A percentile compares a stretch with the other conserved stretches of the same genome.
Conservation (phyloP, 768 basidiomycete genomes). For the Lactifluus piperatus region DNA sequence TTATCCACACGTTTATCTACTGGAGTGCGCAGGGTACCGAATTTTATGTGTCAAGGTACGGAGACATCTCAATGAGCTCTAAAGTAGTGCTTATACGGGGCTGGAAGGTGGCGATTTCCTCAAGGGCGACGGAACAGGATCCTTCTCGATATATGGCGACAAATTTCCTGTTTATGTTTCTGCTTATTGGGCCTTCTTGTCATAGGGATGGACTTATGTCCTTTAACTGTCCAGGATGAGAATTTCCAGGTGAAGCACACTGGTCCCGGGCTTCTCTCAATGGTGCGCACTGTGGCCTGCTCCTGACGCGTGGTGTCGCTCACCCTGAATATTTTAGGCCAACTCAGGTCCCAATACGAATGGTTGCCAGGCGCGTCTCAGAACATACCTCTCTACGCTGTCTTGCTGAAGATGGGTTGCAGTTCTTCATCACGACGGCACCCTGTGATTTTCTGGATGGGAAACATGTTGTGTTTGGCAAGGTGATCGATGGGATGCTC, state of each 20-base stretch:
- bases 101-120: constrained; percentile 82
- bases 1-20: constrained; percentile 14
- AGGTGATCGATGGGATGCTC: constrained; percentile 87
- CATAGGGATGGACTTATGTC: not conserved
- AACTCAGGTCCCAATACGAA: constrained; percentile 95
- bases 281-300: constrained; percentile 45
- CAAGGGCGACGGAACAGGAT: constrained; percentile 91
- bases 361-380: constrained; percentile 63
- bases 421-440: constrained; percentile 97
- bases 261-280: constrained; percentile 80
- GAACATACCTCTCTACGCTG: not conserved
- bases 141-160: constrained; percentile 94
- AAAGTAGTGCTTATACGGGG: not conserved
- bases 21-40: constrained; percentile 49
- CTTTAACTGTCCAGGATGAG: constrained; percentile 56
- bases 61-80: not conserved
- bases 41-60: constrained; percentile 94
- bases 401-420: not conserved
- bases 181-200: not conserved
- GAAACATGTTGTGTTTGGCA: constrained; percentile 90
- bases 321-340: constrained; percentile 42
- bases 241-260: constrained; percentile 89
- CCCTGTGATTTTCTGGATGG: constrained; percentile 94
- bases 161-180: constrained; percentile 73
- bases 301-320: not conserved